Evolutionary conservation across 2,329 filamentous ascomycete genomes (phyloP), one percentile per base, ranked within the genome.

Genomic region (Cladosporium sp.): DNA sequence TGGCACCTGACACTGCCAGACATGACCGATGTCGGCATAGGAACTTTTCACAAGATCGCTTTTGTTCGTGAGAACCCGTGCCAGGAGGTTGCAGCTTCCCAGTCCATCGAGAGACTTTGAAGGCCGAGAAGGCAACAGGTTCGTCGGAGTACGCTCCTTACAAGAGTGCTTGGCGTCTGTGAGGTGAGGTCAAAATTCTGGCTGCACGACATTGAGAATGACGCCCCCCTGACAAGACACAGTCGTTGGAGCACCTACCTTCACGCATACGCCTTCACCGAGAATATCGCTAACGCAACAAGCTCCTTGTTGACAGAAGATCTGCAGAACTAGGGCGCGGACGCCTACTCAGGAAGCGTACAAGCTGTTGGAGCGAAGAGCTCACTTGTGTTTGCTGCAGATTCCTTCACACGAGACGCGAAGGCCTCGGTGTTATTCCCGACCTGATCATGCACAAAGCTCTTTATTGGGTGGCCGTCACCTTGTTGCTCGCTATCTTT

Each of bases 381-480:
- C n/a, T 47, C 41, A 21, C n/a, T 47, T 21, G 41, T 58, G 55
- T 58, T 58, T 41, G 55, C 55, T 41, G 30, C 52, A 36, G 18
- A 15, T 8, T 36, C 52, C n/a, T 38, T 21, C 34, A 24, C 52
- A 36, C 3, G 4, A 41, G 10, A 6, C 55, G 21, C 14, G 32
- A 58, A 34, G 55, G 21, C 55, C 30, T 58, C 55, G 55, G 55
- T 58, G 55, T 3, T 24, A 18, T 38, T 58, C 32, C 55, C 55
- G 55, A 41, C 11, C 12, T 18, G 55, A 41, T 58, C 55, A 58
- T 34, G 34, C 34, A 21, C 32, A 24, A 18, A 3, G 21, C 21
- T 58, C n/a, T 58, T 41, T n/a, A 41, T 58, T 41, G 32, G 55
- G 32, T 28, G 21, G 34, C 18, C n/a, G 3, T 18, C 11, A 5